Evolutionary conservation across 2,329 filamentous ascomycete species (phyloP).

Genomic region (Xylogone sp.): DNA sequence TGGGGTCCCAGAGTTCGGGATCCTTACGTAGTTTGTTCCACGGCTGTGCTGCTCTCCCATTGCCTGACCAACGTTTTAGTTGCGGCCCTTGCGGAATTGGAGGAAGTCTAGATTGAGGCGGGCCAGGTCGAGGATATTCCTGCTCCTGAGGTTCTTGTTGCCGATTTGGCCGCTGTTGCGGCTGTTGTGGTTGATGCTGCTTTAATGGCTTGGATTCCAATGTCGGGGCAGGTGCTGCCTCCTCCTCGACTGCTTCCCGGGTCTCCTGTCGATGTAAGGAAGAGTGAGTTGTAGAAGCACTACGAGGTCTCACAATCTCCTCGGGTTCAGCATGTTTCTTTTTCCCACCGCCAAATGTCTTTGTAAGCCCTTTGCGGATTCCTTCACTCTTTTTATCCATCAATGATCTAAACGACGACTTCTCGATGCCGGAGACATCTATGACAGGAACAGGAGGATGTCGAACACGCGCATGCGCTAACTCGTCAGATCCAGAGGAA

Average conservation of each 20-base stretch:
- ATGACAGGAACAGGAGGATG: constrained; percentile 16
- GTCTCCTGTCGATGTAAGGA: neutral
- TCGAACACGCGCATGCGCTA: constrained; percentile 13
- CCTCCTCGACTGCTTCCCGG: neutral
- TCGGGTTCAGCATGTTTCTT: constrained; percentile 28
- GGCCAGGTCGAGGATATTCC: constrained; percentile 11
- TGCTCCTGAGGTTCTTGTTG: too few species aligned
- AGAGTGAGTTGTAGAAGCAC: constrained; percentile 7
- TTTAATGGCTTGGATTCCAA: neutral
- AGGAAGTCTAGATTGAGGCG: constrained; percentile 40
- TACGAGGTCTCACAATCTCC: constrained; percentile 9
- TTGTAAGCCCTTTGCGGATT: constrained; percentile 48
- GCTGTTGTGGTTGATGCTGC: neutral
- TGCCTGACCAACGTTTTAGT: constrained; percentile 51
- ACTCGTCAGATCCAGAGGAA: constrained; percentile 11
- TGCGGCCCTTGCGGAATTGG: constrained; percentile 36
- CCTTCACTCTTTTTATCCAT: constrained; percentile 55
- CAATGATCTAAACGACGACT: constrained; percentile 47
- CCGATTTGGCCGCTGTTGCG: too few species aligned
- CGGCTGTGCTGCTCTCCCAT: constrained; percentile 42
- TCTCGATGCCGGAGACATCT: constrained; percentile 51
- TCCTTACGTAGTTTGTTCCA: constrained; percentile 59
- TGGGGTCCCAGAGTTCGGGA: constrained; percentile 57
- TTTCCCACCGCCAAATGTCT: constrained; percentile 48
- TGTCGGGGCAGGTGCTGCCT: neutral